Percentiles rank a stretch among this genome's conserved stretches.
Conservation (phyloP, 768 basidiomycete species). For the Chalciporus chontae region DNA sequence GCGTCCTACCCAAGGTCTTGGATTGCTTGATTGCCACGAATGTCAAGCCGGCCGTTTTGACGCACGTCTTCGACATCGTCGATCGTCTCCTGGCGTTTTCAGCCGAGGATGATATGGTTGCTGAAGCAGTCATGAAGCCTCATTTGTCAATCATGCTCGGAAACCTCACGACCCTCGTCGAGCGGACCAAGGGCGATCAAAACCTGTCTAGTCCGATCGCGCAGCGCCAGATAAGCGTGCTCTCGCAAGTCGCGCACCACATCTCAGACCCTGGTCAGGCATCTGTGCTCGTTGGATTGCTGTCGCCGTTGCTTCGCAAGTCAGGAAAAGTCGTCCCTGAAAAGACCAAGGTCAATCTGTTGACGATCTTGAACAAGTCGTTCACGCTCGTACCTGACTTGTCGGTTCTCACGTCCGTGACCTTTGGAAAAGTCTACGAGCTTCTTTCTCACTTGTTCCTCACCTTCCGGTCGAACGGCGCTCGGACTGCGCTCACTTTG, state of each 20-base stretch:
- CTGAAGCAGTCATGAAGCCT: conserved; percentile 58
- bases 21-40: conserved; percentile 76
- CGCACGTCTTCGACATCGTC: conserved; percentile 80
- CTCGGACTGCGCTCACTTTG: conserved; percentile 64
- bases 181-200: conserved; percentile 51
- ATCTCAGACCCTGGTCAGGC: conserved; percentile 71
- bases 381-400: conserved; percentile 68
- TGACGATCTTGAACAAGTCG: conserved; percentile 65
- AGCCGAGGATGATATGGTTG: conserved; percentile 45
- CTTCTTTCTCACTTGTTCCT: conserved; percentile 78
- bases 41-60: conserved; percentile 83
- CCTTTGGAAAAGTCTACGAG: conserved; percentile 54
- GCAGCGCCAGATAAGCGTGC: conserved; percentile 77
- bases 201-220: conserved; percentile 59
- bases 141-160: conserved; percentile 68
- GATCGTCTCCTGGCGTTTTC: conserved; percentile 63
- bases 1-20: conserved; percentile 73
- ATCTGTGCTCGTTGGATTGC: conserved; percentile 62
- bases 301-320: conserved; percentile 77
- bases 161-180: conserved; percentile 67
- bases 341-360: conserved; percentile 78
- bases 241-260: conserved; percentile 77
- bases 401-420: conserved; percentile 37
- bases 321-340: conserved; percentile 76
- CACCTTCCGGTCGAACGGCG: conserved; percentile 63